These are phyloP conservation scores for Monotropa hypopitys DNA, from an alignment of 179 eudicot species.

Conservation along the genomic window DNA sequence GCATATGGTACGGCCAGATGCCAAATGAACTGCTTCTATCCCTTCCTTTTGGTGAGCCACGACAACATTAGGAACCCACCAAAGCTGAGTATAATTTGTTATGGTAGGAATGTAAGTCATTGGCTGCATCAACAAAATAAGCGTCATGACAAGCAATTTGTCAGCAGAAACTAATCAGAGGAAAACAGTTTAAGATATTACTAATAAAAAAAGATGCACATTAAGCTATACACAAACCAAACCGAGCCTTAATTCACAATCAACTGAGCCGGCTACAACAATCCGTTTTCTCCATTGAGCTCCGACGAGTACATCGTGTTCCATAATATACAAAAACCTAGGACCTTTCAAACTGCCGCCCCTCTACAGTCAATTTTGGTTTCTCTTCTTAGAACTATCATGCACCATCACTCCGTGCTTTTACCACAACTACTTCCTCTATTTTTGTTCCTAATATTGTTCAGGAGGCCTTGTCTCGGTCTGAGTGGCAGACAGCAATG, in stretches of 20 bases:
- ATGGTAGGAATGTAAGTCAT: conserved; percentile 73
- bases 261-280: no score
- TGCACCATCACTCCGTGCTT: no score
- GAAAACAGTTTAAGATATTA: neutral
- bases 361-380: no score
- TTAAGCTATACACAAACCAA: neutral
- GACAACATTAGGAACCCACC: conserved; percentile 99
- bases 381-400: no score
- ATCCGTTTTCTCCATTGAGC: no score
- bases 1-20: conserved; percentile 91
- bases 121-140: conserved; percentile 39
- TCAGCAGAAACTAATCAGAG: neutral
- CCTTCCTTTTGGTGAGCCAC: conserved; percentile 98
- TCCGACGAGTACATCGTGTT: no score
- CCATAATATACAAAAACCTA: no score
- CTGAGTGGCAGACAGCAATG: no score
- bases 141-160: neutral
- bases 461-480: no score
- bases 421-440: no score
- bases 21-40: conserved; percentile 92
- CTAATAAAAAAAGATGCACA: neutral
- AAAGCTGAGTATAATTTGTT: conserved; percentile 80
- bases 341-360: no score
- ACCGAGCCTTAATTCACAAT: neutral
- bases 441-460: no score